Percentiles rank a stretch among this genome's conserved stretches.
phyloP scores from a whole-genome alignment of 257 asterid species.

The Solanum sitiens region DNA sequence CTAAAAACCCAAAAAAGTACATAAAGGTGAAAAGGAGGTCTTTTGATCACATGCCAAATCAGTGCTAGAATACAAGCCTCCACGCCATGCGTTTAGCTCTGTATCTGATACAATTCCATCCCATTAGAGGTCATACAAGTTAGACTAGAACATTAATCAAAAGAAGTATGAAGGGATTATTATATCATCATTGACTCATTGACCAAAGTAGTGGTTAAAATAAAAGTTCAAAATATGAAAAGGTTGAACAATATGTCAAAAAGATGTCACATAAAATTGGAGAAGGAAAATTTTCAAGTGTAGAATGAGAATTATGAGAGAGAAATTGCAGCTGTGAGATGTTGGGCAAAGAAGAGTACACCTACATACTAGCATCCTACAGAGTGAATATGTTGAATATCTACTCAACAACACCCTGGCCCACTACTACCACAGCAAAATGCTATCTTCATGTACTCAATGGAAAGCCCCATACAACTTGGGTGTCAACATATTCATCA shows the following conservation, averaged over 20 bases:
- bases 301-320: background rate
- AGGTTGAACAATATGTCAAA: background rate
- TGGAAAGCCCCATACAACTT: background rate
- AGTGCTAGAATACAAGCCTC: background rate
- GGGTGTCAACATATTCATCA: background rate
- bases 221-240: background rate
- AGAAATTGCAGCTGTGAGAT: background rate
- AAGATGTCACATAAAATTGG: background rate
- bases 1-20: slow-evolving; percentile 13
- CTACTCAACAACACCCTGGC: background rate
- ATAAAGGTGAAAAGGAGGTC: background rate
- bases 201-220: background rate
- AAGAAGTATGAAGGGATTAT: background rate
- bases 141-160: background rate
- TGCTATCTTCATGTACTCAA: background rate
- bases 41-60: background rate
- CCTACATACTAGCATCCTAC: background rate
- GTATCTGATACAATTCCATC: background rate
- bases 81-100: background rate
- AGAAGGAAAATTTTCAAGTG: background rate
- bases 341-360: background rate
- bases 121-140: background rate
- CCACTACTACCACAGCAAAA: background rate
- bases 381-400: background rate
- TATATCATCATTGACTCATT: background rate